A percentile compares a stretch with the other conserved stretches of the same genome.
These are phyloP conservation scores for Cladorrhinum samala DNA, from an alignment of 495 filamentous ascomycete genomes.

Conservation along the genomic window DNA sequence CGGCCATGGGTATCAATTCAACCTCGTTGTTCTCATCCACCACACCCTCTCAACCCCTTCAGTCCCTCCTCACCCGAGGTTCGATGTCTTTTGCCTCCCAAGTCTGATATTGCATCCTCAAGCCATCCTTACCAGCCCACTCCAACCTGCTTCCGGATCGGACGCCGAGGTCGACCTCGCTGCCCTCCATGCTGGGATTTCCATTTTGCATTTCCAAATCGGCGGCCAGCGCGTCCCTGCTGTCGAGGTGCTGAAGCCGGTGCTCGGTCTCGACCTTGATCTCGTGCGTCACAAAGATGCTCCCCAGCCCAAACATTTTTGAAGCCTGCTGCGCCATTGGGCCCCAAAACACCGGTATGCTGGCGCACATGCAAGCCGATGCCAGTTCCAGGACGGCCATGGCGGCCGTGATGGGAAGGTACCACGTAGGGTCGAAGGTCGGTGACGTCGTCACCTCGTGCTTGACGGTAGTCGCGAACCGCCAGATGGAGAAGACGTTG, in stretches of 20 bases:
- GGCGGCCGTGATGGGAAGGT: constrained; percentile 22
- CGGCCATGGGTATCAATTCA: background rate
- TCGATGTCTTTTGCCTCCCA: background rate
- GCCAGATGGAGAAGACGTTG: constrained; percentile 27
- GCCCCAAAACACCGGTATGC: constrained; percentile 31
- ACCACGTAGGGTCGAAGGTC: constrained; percentile 30
- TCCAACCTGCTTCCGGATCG: background rate
- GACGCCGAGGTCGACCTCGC: constrained; percentile 9
- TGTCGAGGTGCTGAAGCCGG: constrained; percentile 8
- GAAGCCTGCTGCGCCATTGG: constrained; percentile 8
- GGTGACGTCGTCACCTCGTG: constrained; percentile 21
- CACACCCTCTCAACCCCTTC: background rate
- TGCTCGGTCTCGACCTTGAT: constrained; percentile 19
- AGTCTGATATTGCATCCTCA: background rate
- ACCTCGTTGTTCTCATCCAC: background rate
- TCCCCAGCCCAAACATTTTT: constrained; percentile 17
- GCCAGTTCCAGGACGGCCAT: constrained; percentile 25
- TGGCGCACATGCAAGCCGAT: constrained; percentile 29
- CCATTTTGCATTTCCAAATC: constrained; percentile 10
- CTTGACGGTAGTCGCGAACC: constrained; percentile 25
- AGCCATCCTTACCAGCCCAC: background rate
- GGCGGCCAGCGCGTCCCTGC: constrained; percentile 15
- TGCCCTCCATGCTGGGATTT: constrained; percentile 17
- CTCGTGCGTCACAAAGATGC: constrained; percentile 34
- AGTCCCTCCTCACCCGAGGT: background rate